Base-by-base conservation (phyloP, 202 grass and related monocot species). In the Dendrocalamus latiflorus region DNA sequence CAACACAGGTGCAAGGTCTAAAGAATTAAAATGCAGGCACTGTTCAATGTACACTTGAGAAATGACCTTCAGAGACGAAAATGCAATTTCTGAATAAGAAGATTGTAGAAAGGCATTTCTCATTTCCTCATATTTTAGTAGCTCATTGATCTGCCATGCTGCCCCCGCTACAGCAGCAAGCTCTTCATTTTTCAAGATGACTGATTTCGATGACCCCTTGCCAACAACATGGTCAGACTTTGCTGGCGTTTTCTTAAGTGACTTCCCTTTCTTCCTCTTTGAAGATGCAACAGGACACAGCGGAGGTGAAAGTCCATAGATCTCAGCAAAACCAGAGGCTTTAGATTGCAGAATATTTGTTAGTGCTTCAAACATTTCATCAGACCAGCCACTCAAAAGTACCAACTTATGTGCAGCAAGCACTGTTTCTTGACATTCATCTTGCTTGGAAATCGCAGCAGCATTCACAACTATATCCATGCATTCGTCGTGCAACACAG, bases 71-170 rank as follows among this genome's bases (percentile, higher is more conserved):
- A n/a, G n/a, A n/a, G n/a, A n/a, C n/a, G n/a, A n/a, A n/a, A n/a
- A n/a, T n/a, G n/a, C n/a, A n/a, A 75, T 72, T 20, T 86, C 85
- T 56, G 87, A 88, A 79, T 89, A 79, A 44, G 87, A 80, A 81
- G 93, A 98, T 74, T 92, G 82, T 51, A 98, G 73, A 88, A 93
- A 82, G 20, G 71, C 74, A 67, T 77, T 75, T 84, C 81, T 88
- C 70, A 78, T 87, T 25, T 90, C 81, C 63, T 95, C 85, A 60
- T 44, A 76, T 58, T 81, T 85, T 69, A 93, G 61, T 75, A 98
- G 79, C 30, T 90, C 70, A 86, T 89, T 93, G 47, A 98, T 84
- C 80, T 98, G 96, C 91, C 92, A 98, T 53, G 96, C 77, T 83
- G 86, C 78, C 45, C 87, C 87, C 2, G 77, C 83, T 83, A 86